Evolutionary conservation across 2,329 filamentous ascomycete genomes (phyloP).

Genomic region (Gnomoniopsis sp.): DNA sequence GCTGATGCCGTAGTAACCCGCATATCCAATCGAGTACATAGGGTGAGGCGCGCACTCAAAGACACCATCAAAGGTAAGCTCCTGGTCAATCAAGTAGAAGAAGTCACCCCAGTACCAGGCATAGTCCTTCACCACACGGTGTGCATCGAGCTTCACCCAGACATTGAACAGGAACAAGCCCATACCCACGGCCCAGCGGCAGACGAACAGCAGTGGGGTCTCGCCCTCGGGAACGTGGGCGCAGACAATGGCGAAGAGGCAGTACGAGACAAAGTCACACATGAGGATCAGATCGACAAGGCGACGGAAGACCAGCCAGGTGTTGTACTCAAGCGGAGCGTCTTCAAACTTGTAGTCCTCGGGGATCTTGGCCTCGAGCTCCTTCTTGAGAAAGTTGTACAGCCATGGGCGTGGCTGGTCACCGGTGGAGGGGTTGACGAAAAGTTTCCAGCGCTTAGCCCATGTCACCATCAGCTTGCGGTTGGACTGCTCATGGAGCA

Average conservation of each 20-base stretch:
- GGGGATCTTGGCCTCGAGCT: conserved; percentile 92
- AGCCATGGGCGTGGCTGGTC: conserved; percentile 79
- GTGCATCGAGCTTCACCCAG: conserved; percentile 97
- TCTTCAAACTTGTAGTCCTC: conserved; percentile 91
- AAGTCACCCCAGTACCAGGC: conserved; percentile 99
- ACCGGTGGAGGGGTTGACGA: conserved; percentile 77
- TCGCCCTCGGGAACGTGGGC: conserved; percentile 73
- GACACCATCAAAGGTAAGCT: conserved; percentile 95
- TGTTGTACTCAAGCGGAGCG: conserved; percentile 97
- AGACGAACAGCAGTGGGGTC: conserved; percentile 60
- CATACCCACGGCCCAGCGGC: conserved; percentile 77
- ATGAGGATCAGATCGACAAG: conserved; percentile 96
- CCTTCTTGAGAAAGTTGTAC: conserved; percentile 78
- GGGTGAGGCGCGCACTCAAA: conserved; percentile 99
- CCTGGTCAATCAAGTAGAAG: conserved; percentile 97
- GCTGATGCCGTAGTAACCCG: conserved; percentile 96
- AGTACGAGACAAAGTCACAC: conserved; percentile 98
- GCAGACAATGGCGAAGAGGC: conserved; percentile 90
- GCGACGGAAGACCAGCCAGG: conserved; percentile 93
- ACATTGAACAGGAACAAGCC: conserved; percentile 87
- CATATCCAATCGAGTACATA: conserved; percentile 98
- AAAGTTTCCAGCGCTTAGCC: conserved; percentile 82
- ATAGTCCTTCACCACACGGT: conserved; percentile 97
- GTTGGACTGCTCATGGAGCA: conserved; percentile 86
- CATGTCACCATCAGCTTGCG: conserved; percentile 81